Percentiles rank a stretch among this genome's conserved stretches.
Evolutionary conservation across 257 asterid genomes (phyloP).

Genomic region (Solanum phureja): DNA sequence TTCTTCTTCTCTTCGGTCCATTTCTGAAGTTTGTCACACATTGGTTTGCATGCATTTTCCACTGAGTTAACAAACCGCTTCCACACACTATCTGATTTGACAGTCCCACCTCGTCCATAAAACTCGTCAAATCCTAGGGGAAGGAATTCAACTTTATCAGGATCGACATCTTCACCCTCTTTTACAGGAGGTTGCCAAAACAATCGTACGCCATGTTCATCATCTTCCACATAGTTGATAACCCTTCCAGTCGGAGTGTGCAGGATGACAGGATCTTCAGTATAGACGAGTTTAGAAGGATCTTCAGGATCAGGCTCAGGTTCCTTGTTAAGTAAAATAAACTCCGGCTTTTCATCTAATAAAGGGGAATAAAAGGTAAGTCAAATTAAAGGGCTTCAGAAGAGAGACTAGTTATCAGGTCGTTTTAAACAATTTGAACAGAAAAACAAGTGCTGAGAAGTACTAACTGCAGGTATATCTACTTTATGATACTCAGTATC

Average conservation of each 20-base stretch:
- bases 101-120: conserved; percentile 39
- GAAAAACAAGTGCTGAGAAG: neutral
- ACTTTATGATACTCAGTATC: neutral
- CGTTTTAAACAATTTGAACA: neutral
- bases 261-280: conserved; percentile 76
- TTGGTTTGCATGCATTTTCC: conserved; percentile 22
- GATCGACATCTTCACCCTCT: conserved; percentile 53
- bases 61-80: conserved; percentile 23
- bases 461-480: neutral
- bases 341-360: conserved; percentile 72
- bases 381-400: neutral
- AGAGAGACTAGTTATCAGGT: neutral
- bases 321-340: conserved; percentile 62
- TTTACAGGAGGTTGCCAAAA: conserved; percentile 70
- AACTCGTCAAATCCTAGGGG: conserved; percentile 89
- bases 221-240: conserved; percentile 80
- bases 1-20: conserved; percentile 64
- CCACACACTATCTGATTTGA: conserved; percentile 22
- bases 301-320: conserved; percentile 91
- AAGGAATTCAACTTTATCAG: conserved; percentile 53
- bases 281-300: conserved; percentile 57
- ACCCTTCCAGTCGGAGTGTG: conserved; percentile 90
- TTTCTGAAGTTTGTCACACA: conserved; percentile 36
- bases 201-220: conserved; percentile 73
- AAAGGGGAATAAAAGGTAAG: neutral